Base-by-base conservation (phyloP, 108 stramenopile species). In the Conticribra guillardii region DNA sequence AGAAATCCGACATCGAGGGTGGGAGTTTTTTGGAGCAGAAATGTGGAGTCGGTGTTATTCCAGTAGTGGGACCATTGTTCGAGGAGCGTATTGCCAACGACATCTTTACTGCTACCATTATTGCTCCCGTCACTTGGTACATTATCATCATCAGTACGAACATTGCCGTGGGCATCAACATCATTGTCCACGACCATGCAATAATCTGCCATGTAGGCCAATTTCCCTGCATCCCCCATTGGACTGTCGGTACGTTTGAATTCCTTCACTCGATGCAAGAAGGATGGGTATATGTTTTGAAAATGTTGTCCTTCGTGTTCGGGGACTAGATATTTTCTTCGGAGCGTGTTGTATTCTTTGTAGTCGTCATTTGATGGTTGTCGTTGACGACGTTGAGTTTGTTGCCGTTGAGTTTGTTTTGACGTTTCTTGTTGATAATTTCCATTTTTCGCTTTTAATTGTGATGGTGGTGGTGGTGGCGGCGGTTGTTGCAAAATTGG, bases 231-330 rank as follows among this genome's bases (percentile, higher is more conserved):
- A 27, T 55, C 8, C 24, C 11, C 17, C 3, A 32, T 2, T 7
- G 22, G 3, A 22, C 27, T 16, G 4, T 33, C 27, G 8, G 30
- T 22, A 26, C 54, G 32, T 8, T 31, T 63, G 28, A 73, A 57
- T 15, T 8, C 1, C 22, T 50, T 14, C 1, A 2, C 1, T 1
- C 71, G 59, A 56, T 46, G 16, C 18, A 28, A 11, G 28, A 48
- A 73, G 0, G 62, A 32, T 50, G 71, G 71, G 48, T 54, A 73
- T 2, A 73, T 34, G 23, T 45, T 64, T 64, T 73, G 71, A 18
- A 64, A 57, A 48, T 73, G 71, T 23, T 73, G 71, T 28, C 71
- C 71, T 34, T 73, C 71, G 1, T 73, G 31, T 56, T 73, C 71
- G 18, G 31, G 46, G 9, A 49, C 47, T 21, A 34, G 15, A 21